Evolutionary conservation across 2,329 filamentous ascomycete species (phyloP).

Genomic region (Lecanicillium sp.): DNA sequence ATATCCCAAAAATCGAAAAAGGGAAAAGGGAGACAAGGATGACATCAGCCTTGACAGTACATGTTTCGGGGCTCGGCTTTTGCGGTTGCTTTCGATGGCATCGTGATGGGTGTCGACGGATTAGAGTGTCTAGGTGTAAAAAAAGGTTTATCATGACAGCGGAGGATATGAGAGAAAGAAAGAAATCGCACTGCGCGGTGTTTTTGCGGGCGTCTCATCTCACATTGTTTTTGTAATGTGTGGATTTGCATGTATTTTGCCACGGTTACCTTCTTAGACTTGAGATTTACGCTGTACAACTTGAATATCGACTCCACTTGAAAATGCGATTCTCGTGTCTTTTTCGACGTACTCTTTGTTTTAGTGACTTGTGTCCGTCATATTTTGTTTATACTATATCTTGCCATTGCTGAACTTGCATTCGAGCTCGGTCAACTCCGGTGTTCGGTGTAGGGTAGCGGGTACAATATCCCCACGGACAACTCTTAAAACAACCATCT

Average conservation of each 20-base stretch:
- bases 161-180: neutral
- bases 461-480: too few species aligned
- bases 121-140: neutral
- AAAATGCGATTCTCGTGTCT: too few species aligned
- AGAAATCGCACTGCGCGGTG: neutral
- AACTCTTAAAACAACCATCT: too few species aligned
- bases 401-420: neutral
- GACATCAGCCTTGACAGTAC: too few species aligned
- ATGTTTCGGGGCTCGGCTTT: too few species aligned
- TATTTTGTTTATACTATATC: neutral
- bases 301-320: slow-evolving; percentile 8
- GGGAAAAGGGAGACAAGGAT: too few species aligned
- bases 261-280: slow-evolving; percentile 5
- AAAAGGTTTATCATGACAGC: neutral
- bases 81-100: too few species aligned
- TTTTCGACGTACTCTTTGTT: too few species aligned
- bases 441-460: too few species aligned
- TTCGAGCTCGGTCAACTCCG: neutral
- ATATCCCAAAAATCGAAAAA: too few species aligned
- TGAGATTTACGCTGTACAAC: slow-evolving; percentile 8
- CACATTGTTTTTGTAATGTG: slow-evolving; percentile 3
- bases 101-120: neutral
- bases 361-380: too few species aligned
- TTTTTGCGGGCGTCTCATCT: slow-evolving; percentile 5
- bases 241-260: slow-evolving; percentile 8